Percentiles rank a stretch among this genome's conserved stretches.
Evolutionary conservation across 352 stramenopile genomes (phyloP).

Genomic region (Phytophthora ohioensis): DNA sequence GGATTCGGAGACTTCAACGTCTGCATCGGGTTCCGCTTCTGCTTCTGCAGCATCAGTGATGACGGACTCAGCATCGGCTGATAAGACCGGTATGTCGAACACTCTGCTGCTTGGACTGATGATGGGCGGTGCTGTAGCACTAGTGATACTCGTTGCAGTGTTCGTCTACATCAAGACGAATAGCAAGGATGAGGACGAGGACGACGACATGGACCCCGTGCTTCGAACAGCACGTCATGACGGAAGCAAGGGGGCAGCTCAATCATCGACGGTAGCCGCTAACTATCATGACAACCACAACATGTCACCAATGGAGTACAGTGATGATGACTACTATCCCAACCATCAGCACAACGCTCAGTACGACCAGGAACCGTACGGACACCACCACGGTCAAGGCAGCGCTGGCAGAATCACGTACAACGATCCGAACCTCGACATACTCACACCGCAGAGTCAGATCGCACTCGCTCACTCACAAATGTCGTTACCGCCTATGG

Average conservation of each 20-base stretch:
- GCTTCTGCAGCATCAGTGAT: constrained; percentile 31
- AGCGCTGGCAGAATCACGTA: constrained; percentile 41
- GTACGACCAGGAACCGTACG: constrained; percentile 42
- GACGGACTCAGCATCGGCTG: constrained; percentile 40
- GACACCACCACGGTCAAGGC: constrained; percentile 6
- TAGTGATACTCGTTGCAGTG: constrained; percentile 52
- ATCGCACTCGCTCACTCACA: constrained; percentile 54
- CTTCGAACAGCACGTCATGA: constrained; percentile 21
- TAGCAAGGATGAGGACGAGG: constrained; percentile 42
- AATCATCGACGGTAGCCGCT: constrained; percentile 40
- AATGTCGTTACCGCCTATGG: constrained; percentile 50
- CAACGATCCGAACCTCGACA: constrained; percentile 61
- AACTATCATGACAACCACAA: constrained; percentile 46
- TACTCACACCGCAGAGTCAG: constrained; percentile 72
- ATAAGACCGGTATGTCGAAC: constrained; percentile 28
- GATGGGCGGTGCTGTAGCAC: constrained; percentile 51
- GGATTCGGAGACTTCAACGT: constrained; percentile 24
- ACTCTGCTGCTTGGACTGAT: constrained; percentile 55
- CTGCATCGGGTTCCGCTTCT: constrained; percentile 13
- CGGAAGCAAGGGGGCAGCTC: constrained; percentile 19
- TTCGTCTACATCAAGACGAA: constrained; percentile 65
- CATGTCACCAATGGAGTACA: constrained; percentile 42
- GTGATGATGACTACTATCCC: constrained; percentile 26
- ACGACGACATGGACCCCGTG: constrained; percentile 46
- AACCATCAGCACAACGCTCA: constrained; percentile 25